phyloP scores from a whole-genome alignment of 2,329 filamentous ascomycete genomes.

The Colletotrichum sp. region DNA sequence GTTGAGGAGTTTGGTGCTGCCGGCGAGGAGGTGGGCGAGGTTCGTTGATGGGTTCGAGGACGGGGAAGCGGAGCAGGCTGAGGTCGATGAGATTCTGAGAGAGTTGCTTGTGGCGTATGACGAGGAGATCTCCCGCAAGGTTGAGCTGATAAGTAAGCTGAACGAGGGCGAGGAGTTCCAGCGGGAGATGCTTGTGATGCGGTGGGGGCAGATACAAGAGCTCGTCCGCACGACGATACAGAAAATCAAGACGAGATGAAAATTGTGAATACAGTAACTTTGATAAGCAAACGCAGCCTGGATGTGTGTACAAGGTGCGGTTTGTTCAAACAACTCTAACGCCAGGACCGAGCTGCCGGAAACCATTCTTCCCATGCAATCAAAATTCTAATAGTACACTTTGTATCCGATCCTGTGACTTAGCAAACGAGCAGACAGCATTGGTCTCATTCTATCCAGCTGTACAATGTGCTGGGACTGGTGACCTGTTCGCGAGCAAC shows the following conservation, averaged over 20 bases:
- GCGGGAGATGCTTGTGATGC: slow-evolving; percentile 38
- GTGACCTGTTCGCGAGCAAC: neutral
- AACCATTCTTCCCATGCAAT: neutral
- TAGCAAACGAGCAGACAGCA: neutral
- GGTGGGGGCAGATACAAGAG: slow-evolving; percentile 48
- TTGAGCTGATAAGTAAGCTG: slow-evolving; percentile 34
- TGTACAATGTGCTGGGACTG: neutral
- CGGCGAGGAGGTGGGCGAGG: slow-evolving; percentile 45
- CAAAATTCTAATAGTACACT: slow-evolving; percentile 18
- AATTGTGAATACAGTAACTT: neutral
- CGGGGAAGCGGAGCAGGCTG: slow-evolving; percentile 44
- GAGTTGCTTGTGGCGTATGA: slow-evolving; percentile 43
- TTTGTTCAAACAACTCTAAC: slow-evolving; percentile 8
- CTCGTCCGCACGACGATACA: slow-evolving; percentile 42
- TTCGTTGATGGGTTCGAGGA: slow-evolving; percentile 53
- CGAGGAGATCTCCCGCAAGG: slow-evolving; percentile 31
- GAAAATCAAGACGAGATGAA: slow-evolving; percentile 17
- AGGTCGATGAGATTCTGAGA: slow-evolving; percentile 40
- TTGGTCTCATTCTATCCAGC: neutral
- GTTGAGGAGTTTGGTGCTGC: slow-evolving; percentile 42
- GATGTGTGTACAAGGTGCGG: neutral
- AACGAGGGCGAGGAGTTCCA: slow-evolving; percentile 37
- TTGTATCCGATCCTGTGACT: neutral
- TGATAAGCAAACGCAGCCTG: neutral
- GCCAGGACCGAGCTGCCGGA: neutral